These are phyloP conservation scores for Purpureocillium lavendulum DNA, from an alignment of 2,329 filamentous ascomycete genomes.

Conservation along the genomic window DNA sequence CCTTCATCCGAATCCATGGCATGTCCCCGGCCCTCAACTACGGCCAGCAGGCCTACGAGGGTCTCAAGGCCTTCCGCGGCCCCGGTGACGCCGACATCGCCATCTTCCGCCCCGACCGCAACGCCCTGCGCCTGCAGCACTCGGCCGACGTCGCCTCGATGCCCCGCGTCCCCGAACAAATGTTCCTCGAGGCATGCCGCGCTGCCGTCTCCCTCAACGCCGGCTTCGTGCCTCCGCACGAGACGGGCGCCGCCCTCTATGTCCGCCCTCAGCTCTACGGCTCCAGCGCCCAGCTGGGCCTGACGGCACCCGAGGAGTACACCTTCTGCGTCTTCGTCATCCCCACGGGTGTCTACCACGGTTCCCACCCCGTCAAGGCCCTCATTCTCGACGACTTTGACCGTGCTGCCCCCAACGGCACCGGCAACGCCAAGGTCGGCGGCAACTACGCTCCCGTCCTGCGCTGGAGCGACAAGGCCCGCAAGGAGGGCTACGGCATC, in stretches of 20 bases:
- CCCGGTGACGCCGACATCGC: slow-evolving; percentile 62
- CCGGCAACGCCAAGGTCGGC: slow-evolving; percentile 85
- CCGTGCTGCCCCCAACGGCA: slow-evolving; percentile 83
- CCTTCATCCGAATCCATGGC: slow-evolving; percentile 82
- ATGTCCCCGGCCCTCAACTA: slow-evolving; percentile 96
- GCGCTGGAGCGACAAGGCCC: slow-evolving; percentile 75
- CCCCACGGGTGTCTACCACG: slow-evolving; percentile 91
- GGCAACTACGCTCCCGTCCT: slow-evolving; percentile 95
- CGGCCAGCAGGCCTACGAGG: slow-evolving; percentile 94
- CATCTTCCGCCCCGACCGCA: slow-evolving; percentile 82
- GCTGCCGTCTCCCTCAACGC: slow-evolving; percentile 84
- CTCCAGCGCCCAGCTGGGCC: slow-evolving; percentile 74
- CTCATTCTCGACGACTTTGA: slow-evolving; percentile 91
- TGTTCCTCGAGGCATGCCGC: slow-evolving; percentile 69
- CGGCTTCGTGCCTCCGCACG: slow-evolving; percentile 81
- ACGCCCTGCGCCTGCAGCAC: slow-evolving; percentile 77
- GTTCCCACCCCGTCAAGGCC: slow-evolving; percentile 76
- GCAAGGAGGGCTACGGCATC: slow-evolving; percentile 77
- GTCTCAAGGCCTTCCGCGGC: slow-evolving; percentile 89
- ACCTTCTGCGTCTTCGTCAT: slow-evolving; percentile 84
- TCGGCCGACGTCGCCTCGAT: slow-evolving; percentile 78
- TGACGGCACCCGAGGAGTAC: slow-evolving; percentile 85
- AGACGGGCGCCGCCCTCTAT: slow-evolving; percentile 86
- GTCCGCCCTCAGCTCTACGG: slow-evolving; percentile 85
- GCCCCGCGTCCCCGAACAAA: slow-evolving; percentile 65